phyloP scores from a whole-genome alignment of 345 rosid genomes.

The Salix koriyanagi region DNA sequence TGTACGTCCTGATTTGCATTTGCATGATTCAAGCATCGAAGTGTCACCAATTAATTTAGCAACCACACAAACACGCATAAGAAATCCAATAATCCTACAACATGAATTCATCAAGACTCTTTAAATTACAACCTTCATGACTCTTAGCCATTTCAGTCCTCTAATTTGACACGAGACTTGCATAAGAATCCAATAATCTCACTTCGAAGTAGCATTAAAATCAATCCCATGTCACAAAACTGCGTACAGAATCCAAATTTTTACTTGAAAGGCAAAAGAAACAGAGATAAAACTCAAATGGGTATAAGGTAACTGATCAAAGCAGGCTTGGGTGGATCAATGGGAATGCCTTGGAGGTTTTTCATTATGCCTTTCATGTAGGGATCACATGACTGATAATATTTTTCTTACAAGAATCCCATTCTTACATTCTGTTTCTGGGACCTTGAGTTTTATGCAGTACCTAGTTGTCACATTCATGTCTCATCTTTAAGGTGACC shows the following conservation, averaged over 20 bases:
- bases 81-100: background rate
- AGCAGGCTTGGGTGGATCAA: background rate
- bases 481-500: too few species aligned
- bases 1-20: slow-evolving; percentile 47
- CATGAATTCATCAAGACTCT: too few species aligned
- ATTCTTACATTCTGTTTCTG: background rate
- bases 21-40: background rate
- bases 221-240: too few species aligned
- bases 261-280: background rate
- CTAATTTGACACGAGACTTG: too few species aligned
- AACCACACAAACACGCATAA: background rate
- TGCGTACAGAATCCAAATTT: background rate
- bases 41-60: background rate
- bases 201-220: too few species aligned
- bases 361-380: slow-evolving; percentile 15
- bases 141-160: too few species aligned
- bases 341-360: background rate
- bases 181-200: too few species aligned
- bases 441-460: background rate
- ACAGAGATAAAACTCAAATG: background rate
- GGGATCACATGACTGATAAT: slow-evolving; percentile 22
- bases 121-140: too few species aligned
- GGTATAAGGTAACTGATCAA: slow-evolving; percentile 5
- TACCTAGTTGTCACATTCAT: background rate
- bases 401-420: too few species aligned